These are phyloP conservation scores for Xylaria grammica DNA, from an alignment of 495 filamentous ascomycete genomes.

Conservation along the genomic window DNA sequence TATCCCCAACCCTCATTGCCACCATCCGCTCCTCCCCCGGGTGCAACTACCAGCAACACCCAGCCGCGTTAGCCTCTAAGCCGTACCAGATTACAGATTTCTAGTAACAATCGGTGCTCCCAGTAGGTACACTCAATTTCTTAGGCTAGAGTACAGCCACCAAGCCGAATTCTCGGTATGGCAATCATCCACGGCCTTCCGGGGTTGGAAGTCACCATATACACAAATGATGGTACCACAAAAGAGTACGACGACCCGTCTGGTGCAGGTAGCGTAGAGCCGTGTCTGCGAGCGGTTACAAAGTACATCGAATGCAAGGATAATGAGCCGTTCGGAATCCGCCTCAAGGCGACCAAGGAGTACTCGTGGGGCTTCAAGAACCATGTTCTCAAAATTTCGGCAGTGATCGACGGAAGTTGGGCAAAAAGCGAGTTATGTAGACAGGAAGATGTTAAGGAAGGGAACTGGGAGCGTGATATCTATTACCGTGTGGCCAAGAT, in stretches of 20 bases:
- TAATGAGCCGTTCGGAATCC: not conserved
- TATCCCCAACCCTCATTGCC: no score
- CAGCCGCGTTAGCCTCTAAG: no score
- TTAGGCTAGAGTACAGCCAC: not conserved
- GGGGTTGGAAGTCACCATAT: slow-evolving; percentile 15
- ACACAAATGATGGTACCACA: not conserved
- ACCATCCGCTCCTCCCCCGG: no score
- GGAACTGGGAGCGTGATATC: not conserved
- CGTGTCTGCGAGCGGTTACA: not conserved
- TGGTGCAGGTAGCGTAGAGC: not conserved
- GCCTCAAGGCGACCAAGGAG: slow-evolving; percentile 8
- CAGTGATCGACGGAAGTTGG: slow-evolving; percentile 12
- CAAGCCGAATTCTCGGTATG: not conserved
- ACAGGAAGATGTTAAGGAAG: not conserved
- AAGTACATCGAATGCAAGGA: slow-evolving; percentile 22
- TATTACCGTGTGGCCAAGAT: not conserved
- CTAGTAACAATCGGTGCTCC: no score
- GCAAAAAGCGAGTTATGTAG: not conserved
- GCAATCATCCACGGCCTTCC: slow-evolving; percentile 11
- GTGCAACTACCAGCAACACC: no score
- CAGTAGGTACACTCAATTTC: slow-evolving; percentile 13
- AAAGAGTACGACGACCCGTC: slow-evolving; percentile 12
- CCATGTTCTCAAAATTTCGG: not conserved
- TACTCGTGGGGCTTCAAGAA: slow-evolving; percentile 3
- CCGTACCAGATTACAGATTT: no score